Evolutionary conservation across 106 monocot genomes (phyloP).

Genomic region (Dendrobium chrysotoxum): DNA sequence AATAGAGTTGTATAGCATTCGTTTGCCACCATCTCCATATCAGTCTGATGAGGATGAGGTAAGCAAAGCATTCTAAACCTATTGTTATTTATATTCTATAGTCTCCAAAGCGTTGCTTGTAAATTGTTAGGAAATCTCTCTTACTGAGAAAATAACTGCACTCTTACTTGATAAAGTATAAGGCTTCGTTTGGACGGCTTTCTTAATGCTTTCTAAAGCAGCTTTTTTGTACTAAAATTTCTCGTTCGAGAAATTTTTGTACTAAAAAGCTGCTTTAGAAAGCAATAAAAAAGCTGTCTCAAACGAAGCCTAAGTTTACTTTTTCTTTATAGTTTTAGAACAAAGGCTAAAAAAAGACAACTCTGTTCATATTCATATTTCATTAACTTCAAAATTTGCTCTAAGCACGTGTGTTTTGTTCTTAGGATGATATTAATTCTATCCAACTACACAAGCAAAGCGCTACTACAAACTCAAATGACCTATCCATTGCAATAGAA

Average conservation of each 20-base stretch:
- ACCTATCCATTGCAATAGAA: neutral
- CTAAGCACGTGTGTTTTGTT: neutral
- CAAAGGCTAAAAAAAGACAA: neutral
- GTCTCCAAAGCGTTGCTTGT: no score
- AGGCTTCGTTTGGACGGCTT: no score
- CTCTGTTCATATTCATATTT: neutral
- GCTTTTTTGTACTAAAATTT: no score
- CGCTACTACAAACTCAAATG: neutral
- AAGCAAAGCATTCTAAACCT: neutral
- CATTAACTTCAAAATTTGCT: neutral
- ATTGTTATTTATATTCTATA: no score
- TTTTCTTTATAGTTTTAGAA: neutral
- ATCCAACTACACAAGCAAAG: neutral
- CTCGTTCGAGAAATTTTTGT: no score
- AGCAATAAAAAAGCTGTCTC: no score
- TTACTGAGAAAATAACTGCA: neutral
- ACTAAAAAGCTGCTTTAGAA: no score
- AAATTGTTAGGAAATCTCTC: neutral
- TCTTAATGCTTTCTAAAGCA: no score
- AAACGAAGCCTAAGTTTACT: neutral
- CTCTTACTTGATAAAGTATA: neutral
- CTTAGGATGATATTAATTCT: slow-evolving; percentile 4
- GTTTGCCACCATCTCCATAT: slow-evolving; percentile 11
- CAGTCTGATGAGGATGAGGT: slow-evolving; percentile 40
- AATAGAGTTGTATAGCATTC: slow-evolving; percentile 34